phyloP scores from a whole-genome alignment of 768 basidiomycete genomes.

The Serendipita sp. region DNA sequence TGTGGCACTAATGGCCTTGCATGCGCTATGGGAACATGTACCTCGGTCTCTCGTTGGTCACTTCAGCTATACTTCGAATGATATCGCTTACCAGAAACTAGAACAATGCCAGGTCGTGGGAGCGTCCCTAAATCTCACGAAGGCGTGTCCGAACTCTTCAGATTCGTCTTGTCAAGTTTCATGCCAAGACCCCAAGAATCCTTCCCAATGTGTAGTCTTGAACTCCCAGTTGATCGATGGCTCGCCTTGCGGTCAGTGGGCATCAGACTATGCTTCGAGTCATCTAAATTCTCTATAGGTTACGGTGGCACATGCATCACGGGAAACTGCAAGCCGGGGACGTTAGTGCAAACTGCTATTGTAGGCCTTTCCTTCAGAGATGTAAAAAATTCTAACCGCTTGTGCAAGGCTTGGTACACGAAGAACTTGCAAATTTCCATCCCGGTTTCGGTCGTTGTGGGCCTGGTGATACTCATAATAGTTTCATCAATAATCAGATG shows the following conservation, averaged over 20 bases:
- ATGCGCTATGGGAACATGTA: conserved; percentile 69
- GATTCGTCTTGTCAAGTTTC: conserved; percentile 62
- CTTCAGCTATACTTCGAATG: neutral
- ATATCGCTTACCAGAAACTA: conserved; percentile 16
- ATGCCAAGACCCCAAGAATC: conserved; percentile 51
- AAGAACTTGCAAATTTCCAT: conserved; percentile 67
- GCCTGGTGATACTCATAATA: conserved; percentile 41
- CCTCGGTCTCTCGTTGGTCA: conserved; percentile 46
- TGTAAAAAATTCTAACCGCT: conserved; percentile 5
- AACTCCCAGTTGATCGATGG: conserved; percentile 63
- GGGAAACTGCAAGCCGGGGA: conserved; percentile 46
- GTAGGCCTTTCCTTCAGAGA: conserved; percentile 20
- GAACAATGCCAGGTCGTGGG: conserved; percentile 67
- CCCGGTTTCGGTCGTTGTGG: conserved; percentile 59
- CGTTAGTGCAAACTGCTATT: conserved; percentile 43
- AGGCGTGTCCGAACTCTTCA: conserved; percentile 46
- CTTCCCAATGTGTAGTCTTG: conserved; percentile 51
- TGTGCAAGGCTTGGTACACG: conserved; percentile 50
- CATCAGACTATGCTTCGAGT: conserved; percentile 9
- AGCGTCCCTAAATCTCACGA: conserved; percentile 48
- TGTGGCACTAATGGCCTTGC: conserved; percentile 50
- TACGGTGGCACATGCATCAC: conserved; percentile 53
- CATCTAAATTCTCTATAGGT: conserved; percentile 23
- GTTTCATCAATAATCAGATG: conserved; percentile 30
- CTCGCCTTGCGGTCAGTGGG: conserved; percentile 57